Evolutionary conservation across 2,329 filamentous ascomycete species (phyloP), one percentile per base, ranked within the genome.

Genomic region (Lasiodiplodia gonubiensis): DNA sequence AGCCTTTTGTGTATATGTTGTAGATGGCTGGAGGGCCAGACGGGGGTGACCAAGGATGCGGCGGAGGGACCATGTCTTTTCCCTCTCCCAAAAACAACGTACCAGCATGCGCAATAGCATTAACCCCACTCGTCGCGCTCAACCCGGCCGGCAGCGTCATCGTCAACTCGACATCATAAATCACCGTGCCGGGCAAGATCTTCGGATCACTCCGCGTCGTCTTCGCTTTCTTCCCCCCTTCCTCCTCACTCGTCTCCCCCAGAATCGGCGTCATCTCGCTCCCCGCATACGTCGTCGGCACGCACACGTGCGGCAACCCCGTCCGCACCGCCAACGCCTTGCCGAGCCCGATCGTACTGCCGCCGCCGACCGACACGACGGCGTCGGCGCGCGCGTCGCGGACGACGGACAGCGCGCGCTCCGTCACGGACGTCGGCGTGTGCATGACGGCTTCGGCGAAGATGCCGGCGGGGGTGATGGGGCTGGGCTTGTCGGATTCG

Each of bases 121-220:
- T 90, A 57, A 90, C 81, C 54, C 88, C 88, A 68, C 86, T 89
- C 0, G 84, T 87, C 2, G 84, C 82, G 69, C 82, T 86, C 74
- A 88, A 79, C 0, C 74, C 75, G 2, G 77, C 72, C 0, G 88
- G 87, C 27, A 90, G 77, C 1, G 84, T 86, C 82, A 88, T 81
- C 0, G 88, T 89, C 66, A 89, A 77, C 71, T 88, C 83, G 21
- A 89, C 86, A 77, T 90, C 88, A 73, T 90, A 90, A 48, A 90
- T 86, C 4, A 90, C 88, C 0, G 84, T 85, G 0, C 80, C 82
- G 0, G 88, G 88, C 23, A 89, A 77, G 66, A 90, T 89, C 74
- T 84, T 86, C 1, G 85, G 83, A 74, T 90, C 86, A 4, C 78
- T 80, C 35, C 82, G 79, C 3, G 88, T 89, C 67, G 82, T 85